Evolutionary conservation across 345 rosid genomes (phyloP).

Genomic region (Gossypium thurberi): DNA sequence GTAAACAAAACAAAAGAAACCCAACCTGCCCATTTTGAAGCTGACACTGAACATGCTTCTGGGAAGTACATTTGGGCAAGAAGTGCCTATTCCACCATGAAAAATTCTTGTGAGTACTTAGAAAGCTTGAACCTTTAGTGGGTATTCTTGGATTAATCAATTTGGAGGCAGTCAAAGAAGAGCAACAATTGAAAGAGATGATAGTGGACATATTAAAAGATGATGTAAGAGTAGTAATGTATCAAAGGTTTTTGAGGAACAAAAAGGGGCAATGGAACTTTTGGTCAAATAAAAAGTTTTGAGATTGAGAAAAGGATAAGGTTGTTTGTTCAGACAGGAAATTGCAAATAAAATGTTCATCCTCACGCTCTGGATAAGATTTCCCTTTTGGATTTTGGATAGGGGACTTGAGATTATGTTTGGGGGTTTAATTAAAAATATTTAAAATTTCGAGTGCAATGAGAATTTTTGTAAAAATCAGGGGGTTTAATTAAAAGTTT

Average conservation of each 20-base stretch:
- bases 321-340: background rate
- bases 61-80: constrained; percentile 31
- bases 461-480: no score
- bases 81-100: constrained; percentile 23
- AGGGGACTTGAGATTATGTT: no score
- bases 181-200: constrained; percentile 36
- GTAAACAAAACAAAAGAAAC: background rate
- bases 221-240: background rate
- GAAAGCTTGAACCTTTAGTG: constrained; percentile 16
- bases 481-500: no score
- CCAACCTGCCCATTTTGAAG: constrained; percentile 33
- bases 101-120: constrained; percentile 14
- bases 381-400: background rate
- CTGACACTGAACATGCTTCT: constrained; percentile 20
- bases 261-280: background rate
- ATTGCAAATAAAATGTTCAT: background rate
- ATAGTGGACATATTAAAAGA: constrained; percentile 33
- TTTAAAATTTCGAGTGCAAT: no score
- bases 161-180: constrained; percentile 33
- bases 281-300: background rate
- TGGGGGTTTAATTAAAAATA: no score
- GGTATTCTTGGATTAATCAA: constrained; percentile 25
- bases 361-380: constrained; percentile 46
- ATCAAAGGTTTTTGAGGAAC: background rate
- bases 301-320: constrained; percentile 21